Conservation (phyloP, 2,329 filamentous ascomycete genomes). For the Exutisphaerella laricina region DNA sequence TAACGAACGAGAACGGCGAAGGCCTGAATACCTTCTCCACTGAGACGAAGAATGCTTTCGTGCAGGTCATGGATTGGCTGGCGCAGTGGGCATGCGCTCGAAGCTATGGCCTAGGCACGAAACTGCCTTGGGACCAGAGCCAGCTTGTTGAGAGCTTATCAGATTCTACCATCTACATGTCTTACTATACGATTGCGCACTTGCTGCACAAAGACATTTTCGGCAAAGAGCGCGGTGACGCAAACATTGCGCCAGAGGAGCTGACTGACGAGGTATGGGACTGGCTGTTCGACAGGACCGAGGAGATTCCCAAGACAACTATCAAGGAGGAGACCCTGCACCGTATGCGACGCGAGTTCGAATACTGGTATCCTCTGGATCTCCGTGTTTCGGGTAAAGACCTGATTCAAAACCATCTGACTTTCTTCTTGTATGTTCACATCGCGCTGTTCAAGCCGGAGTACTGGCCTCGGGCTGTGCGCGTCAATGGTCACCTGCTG, state of each 20-base stretch:
- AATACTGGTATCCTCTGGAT: slow-evolving; percentile 96
- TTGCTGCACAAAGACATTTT: slow-evolving; percentile 73
- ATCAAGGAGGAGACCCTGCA: slow-evolving; percentile 72
- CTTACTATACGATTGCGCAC: slow-evolving; percentile 57
- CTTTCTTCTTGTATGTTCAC: slow-evolving; percentile 93
- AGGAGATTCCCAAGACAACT: slow-evolving; percentile 55
- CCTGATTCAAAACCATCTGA: slow-evolving; percentile 88
- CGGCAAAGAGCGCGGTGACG: slow-evolving; percentile 63
- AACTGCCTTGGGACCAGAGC: slow-evolving; percentile 85
- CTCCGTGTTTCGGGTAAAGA: slow-evolving; percentile 87
- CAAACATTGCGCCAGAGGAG: slow-evolving; percentile 70
- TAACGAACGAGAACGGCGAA: slow-evolving; percentile 60
- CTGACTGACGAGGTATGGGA: slow-evolving; percentile 97
- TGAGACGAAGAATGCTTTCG: slow-evolving; percentile 56
- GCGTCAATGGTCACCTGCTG: slow-evolving; percentile 87
- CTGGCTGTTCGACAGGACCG: slow-evolving; percentile 78
- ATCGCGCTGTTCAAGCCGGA: slow-evolving; percentile 79
- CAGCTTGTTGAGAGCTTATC: slow-evolving; percentile 90
- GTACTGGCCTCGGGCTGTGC: slow-evolving; percentile 82
- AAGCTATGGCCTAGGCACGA: slow-evolving; percentile 86
- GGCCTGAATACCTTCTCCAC: slow-evolving; percentile 72
- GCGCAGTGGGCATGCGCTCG: slow-evolving; percentile 93
- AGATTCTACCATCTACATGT: slow-evolving; percentile 90
- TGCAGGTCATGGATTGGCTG: slow-evolving; percentile 84
- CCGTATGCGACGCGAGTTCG: slow-evolving; percentile 82